A percentile compares a stretch with the other conserved stretches of the same genome.
These are phyloP conservation scores for Boletus semigastroideus DNA, from an alignment of 1,284 basidiomycete species.

Conservation along the genomic window DNA sequence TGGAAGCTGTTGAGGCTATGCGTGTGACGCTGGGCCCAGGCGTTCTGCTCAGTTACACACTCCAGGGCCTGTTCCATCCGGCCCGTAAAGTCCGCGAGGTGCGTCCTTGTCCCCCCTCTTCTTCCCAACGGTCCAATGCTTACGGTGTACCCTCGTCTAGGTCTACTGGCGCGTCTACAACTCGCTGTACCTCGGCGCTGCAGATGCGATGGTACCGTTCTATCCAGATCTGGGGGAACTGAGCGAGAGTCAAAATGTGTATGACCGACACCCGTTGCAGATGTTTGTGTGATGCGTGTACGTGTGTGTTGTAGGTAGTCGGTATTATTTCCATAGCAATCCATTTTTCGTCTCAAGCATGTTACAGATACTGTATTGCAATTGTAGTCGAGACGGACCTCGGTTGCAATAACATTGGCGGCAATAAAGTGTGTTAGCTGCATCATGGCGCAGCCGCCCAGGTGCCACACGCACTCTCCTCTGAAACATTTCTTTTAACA, in stretches of 20 bases:
- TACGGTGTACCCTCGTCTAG: constrained; percentile 23
- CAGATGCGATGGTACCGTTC: constrained; percentile 91
- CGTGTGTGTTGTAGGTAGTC: background rate
- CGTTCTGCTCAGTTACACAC: constrained; percentile 83
- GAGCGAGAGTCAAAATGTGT: constrained; percentile 86
- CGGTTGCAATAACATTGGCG: too few relatives aligned
- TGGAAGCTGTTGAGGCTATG: constrained; percentile 98
- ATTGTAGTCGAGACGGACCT: too few relatives aligned
- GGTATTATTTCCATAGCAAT: background rate
- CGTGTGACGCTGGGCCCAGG: constrained; percentile 94
- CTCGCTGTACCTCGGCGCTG: constrained; percentile 83
- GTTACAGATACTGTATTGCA: too few relatives aligned
- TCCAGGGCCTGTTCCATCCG: constrained; percentile 95
- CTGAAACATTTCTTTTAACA: too few relatives aligned
- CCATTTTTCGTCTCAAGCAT: too few relatives aligned
- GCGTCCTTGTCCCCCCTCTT: constrained; percentile 16
- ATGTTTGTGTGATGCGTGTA: constrained; percentile 60
- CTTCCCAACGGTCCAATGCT: constrained; percentile 7
- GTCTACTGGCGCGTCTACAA: constrained; percentile 94
- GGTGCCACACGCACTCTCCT: too few relatives aligned
- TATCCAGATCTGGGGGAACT: constrained; percentile 89
- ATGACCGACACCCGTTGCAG: constrained; percentile 82
- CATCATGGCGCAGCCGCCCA: too few relatives aligned
- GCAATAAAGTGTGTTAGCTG: too few relatives aligned
- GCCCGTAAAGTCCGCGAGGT: constrained; percentile 96